A percentile compares a stretch with the other conserved stretches of the same genome.
Conservation (phyloP, 2,329 filamentous ascomycete species). For the Diaporthe sp. region DNA sequence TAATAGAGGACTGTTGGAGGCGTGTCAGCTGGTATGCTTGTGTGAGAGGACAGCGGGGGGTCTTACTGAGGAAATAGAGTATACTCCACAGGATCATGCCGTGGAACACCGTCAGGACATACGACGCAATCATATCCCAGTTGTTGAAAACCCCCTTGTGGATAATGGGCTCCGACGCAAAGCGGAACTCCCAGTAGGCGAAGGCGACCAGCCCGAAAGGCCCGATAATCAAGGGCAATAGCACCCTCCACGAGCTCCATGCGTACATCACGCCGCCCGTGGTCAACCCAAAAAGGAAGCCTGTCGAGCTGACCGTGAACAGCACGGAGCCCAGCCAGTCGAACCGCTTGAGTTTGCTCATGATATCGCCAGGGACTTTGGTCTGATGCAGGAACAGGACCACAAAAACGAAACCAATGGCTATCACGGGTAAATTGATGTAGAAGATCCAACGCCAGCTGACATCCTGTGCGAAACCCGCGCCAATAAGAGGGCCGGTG, state of each 20-base stretch:
- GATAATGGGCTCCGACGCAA: slow-evolving; percentile 65
- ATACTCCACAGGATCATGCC: slow-evolving; percentile 69
- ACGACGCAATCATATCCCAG: slow-evolving; percentile 59
- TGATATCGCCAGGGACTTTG: slow-evolving; percentile 60
- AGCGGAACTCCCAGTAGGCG: slow-evolving; percentile 66
- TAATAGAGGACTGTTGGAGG: slow-evolving; percentile 57
- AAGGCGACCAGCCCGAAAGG: slow-evolving; percentile 64
- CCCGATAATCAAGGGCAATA: slow-evolving; percentile 73
- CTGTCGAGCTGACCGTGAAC: slow-evolving; percentile 71
- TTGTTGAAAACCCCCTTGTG: slow-evolving; percentile 61
- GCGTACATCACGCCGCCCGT: slow-evolving; percentile 77
- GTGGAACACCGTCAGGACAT: slow-evolving; percentile 68
- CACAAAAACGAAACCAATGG: slow-evolving; percentile 61
- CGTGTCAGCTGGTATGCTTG: slow-evolving; percentile 25
- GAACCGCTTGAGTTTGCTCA: slow-evolving; percentile 65
- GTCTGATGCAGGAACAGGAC: slow-evolving; percentile 67
- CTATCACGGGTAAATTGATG: slow-evolving; percentile 72
- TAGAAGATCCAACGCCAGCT: slow-evolving; percentile 71
- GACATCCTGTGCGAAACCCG: slow-evolving; percentile 65
- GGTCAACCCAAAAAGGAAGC: slow-evolving; percentile 73
- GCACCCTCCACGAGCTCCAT: slow-evolving; percentile 73
- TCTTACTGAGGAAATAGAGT: slow-evolving; percentile 66
- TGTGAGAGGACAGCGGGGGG: slow-evolving; percentile 45
- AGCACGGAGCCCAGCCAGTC: slow-evolving; percentile 75
- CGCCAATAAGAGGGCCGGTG: slow-evolving; percentile 65